Base-by-base conservation (phyloP, 2,329 filamentous ascomycete species). In the Penicillium sp. region DNA sequence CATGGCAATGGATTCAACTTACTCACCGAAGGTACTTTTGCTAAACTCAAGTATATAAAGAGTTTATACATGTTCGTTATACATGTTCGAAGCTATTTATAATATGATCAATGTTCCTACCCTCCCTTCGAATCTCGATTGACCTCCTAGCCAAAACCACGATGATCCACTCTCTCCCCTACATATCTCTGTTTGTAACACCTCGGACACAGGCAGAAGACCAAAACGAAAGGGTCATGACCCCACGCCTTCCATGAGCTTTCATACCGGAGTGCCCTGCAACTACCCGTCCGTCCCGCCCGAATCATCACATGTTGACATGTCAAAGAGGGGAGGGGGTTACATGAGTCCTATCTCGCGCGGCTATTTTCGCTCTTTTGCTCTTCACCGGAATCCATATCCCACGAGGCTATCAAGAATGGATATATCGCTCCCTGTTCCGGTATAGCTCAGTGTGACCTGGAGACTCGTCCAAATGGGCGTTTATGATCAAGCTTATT, bases 281-380 rank as follows among this genome's bases (percentile, higher is more conserved):
- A 48, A 19, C 33, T 36, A 49, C 53, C 55, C 56, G 55, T 45
- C 55, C 56, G 55, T 45, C 33, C 36, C 46, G 52, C 49, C 54
- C 54, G 37, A 54, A 52, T 52, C 46, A 48, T 48, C 46, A 49
- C 46, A 43, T 48, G 46, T 49, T 25, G 46, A 31, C 45, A 30
- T 46, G 43, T 46, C 30, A 48, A 19, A 31, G 39, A 37, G 25
- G 16, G 40, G 19, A 12, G 40, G 19, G 3, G 33, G 41, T 36
- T 45, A 52, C 54, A 55, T 37, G 30, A 29, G 27, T 25, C 14
- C 16, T 31, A 46, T 44, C 36, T 51, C 43, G 43, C 37, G 37
- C 38, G 42, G 41, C 37, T 41, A 43, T 46, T 43, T 49, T 43
- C 22, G 5, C 22, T 25, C 3, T 8, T 25, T 25, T 25, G 22